Conservation (phyloP, 140 eudicot species). For the Oenanthe javanica region DNA sequence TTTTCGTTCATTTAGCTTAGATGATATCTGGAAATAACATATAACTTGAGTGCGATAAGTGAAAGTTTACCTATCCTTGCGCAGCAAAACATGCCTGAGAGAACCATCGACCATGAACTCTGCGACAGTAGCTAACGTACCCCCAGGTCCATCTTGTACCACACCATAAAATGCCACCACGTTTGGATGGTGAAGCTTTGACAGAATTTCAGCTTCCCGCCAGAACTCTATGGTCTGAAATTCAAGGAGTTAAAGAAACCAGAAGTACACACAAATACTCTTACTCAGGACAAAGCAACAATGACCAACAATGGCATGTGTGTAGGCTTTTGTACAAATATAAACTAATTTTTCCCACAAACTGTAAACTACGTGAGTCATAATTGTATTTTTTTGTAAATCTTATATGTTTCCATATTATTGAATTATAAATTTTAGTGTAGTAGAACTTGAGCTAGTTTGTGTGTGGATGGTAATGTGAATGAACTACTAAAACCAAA, state of each 20-base stretch:
- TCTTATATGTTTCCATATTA: not conserved
- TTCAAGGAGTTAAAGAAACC: conserved; percentile 4
- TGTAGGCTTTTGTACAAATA: not conserved
- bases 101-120: conserved; percentile 98
- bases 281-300: not conserved
- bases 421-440: not conserved
- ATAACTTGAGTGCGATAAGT: not conserved
- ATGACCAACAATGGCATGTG: not conserved
- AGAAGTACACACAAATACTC: not conserved
- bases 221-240: conserved; percentile 75
- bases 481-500: not conserved
- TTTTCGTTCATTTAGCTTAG: not conserved
- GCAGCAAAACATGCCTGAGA: conserved; percentile 68
- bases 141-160: conserved; percentile 94
- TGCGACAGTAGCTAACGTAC: conserved; percentile 80
- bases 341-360: not conserved
- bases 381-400: not conserved
- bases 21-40: not conserved
- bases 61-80: conserved; percentile 64
- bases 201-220: conserved; percentile 85
- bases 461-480: not conserved
- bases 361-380: not conserved
- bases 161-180: conserved; percentile 96
- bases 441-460: not conserved
- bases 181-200: conserved; percentile 94